Conservation (phyloP, 768 basidiomycete genomes). For the Tylopilus sp. region DNA sequence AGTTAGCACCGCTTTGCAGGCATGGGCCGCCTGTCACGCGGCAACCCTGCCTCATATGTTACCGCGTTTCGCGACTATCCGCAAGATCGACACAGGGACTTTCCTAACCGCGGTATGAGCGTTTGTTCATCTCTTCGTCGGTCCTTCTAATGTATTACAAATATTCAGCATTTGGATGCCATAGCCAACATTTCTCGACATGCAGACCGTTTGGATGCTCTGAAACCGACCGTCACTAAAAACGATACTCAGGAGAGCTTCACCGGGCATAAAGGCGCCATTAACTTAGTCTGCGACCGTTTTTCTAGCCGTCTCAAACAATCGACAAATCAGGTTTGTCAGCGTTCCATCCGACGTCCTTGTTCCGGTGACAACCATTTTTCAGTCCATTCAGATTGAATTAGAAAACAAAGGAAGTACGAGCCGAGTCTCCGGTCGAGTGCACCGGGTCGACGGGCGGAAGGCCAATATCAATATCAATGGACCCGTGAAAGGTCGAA, state of each 20-base stretch:
- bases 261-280: constrained; percentile 22
- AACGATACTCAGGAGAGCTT: constrained; percentile 40
- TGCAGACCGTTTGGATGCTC: constrained; percentile 42
- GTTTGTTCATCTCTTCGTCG: neutral
- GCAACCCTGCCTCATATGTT: constrained; percentile 25
- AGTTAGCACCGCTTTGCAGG: constrained; percentile 35
- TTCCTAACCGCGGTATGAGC: constrained; percentile 30
- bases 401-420: constrained; percentile 1
- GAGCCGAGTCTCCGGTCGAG: constrained; percentile 17
- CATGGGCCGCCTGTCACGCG: constrained; percentile 44
- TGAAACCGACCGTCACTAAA: constrained; percentile 42
- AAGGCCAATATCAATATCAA: constrained; percentile 30
- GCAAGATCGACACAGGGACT: constrained; percentile 24
- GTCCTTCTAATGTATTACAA: neutral
- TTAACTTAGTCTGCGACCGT: constrained; percentile 38
- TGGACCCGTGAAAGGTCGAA: constrained; percentile 13
- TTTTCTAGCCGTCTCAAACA: constrained; percentile 43
- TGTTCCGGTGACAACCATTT: neutral
- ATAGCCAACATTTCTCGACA: constrained; percentile 47
- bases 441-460: constrained; percentile 36
- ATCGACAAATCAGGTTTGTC: constrained; percentile 38
- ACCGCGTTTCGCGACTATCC: constrained; percentile 10
- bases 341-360: neutral
- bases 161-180: constrained; percentile 38
- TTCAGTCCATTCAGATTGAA: constrained; percentile 21